Conservation (phyloP, 352 stramenopile species). For the Sclerospora graminicola region DNA sequence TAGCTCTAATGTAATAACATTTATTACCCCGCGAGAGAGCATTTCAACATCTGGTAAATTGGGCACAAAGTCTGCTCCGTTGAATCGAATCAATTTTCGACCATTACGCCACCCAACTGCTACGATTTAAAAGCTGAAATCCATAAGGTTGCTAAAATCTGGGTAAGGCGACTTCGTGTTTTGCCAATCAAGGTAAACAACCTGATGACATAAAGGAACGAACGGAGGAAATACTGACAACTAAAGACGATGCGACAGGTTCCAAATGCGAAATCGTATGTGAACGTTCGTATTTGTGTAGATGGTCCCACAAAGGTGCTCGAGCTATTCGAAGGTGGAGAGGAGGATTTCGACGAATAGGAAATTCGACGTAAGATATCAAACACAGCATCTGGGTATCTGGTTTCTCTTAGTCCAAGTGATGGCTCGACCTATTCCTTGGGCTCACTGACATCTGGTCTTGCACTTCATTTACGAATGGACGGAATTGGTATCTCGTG, state of each 20-base stretch:
- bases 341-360: conserved; percentile 80
- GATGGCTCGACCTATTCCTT: too few relatives aligned
- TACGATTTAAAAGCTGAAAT: conserved; percentile 74
- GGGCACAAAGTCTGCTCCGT: conserved; percentile 14
- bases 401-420: too few relatives aligned
- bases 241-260: conserved; percentile 29
- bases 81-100: conserved; percentile 75
- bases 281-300: conserved; percentile 68
- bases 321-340: too few relatives aligned
- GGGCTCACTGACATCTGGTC: too few relatives aligned
- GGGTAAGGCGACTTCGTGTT: too few relatives aligned
- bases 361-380: too few relatives aligned
- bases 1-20: conserved; percentile 22
- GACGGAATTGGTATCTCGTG: too few relatives aligned
- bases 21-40: conserved; percentile 17
- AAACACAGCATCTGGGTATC: too few relatives aligned
- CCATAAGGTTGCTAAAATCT: conserved; percentile 48
- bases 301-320: conserved; percentile 87
- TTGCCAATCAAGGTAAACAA: conserved; percentile 34
- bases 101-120: too few relatives aligned
- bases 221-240: too few relatives aligned
- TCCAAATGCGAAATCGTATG: too few relatives aligned
- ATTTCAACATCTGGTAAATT: conserved; percentile 8
- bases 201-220: conserved; percentile 8
- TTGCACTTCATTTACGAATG: too few relatives aligned